Conservation (phyloP, 2,329 filamentous ascomycete genomes). For the Penicillium thymicola region DNA sequence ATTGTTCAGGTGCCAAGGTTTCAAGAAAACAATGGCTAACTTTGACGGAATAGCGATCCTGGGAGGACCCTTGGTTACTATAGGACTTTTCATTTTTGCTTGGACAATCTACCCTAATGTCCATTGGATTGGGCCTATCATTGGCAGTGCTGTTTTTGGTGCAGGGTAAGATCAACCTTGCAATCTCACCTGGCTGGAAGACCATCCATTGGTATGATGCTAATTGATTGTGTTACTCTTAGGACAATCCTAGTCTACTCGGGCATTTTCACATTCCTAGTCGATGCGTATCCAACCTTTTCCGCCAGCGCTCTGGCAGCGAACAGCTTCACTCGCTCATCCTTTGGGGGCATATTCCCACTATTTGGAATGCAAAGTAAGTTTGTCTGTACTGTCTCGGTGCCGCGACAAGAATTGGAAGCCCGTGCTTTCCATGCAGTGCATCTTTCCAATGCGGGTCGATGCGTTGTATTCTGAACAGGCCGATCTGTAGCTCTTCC, state of each 20-base stretch:
- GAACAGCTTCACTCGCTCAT: constrained; percentile 74
- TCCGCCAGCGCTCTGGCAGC: constrained; percentile 68
- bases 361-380: constrained; percentile 64
- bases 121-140: constrained; percentile 73
- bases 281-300: constrained; percentile 54
- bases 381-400: constrained; percentile 16
- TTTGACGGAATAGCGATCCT: constrained; percentile 49
- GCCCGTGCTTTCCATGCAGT: constrained; percentile 15
- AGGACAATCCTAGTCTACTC: constrained; percentile 76
- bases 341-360: constrained; percentile 76
- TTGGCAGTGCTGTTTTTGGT: constrained; percentile 69
- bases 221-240: constrained; percentile 23
- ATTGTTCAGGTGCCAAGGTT: not conserved
- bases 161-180: constrained; percentile 56
- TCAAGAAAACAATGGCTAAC: not conserved
- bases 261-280: constrained; percentile 84
- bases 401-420: not conserved
- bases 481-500: constrained; percentile 1
- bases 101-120: constrained; percentile 74
- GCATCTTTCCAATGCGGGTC: constrained; percentile 4
- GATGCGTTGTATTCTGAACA: constrained; percentile 11
- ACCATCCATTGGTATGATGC: constrained; percentile 19
- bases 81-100: constrained; percentile 82
- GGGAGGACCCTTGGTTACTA: constrained; percentile 73
- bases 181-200: constrained; percentile 10